Percentiles rank a stretch among this genome's conserved stretches.
These are phyloP conservation scores for Scutellaria minor DNA, from an alignment of 257 asterid species.

Conservation along the genomic window DNA sequence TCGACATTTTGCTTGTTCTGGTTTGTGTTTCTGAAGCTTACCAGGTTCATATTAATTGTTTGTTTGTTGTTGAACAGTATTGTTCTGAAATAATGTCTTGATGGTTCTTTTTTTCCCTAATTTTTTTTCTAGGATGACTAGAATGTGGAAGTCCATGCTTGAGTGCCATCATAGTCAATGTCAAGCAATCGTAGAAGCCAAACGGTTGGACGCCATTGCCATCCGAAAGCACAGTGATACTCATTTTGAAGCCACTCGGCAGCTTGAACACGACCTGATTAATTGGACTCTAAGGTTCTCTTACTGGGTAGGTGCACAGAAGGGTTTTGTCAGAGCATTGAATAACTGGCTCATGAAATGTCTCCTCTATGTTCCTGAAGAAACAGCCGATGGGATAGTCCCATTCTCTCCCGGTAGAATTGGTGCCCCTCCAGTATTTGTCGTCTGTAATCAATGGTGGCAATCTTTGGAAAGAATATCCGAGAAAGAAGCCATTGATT, in stretches of 20 bases:
- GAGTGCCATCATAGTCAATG: conserved; percentile 89
- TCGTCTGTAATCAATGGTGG: conserved; percentile 85
- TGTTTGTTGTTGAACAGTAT: not conserved
- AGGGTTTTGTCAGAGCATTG: conserved; percentile 70
- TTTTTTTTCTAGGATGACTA: conserved; percentile 56
- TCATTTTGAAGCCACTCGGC: conserved; percentile 80
- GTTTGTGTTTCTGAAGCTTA: not conserved
- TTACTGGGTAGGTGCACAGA: conserved; percentile 81
- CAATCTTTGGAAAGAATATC: conserved; percentile 76
- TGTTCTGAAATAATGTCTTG: conserved; percentile 1
- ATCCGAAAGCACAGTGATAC: conserved; percentile 68
- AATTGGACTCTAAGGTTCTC: conserved; percentile 85
- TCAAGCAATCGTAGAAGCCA: conserved; percentile 85
- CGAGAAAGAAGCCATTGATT: conserved; percentile 80
- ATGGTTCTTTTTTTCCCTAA: not conserved
- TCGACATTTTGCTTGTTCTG: not conserved
- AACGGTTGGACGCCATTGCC: conserved; percentile 73
- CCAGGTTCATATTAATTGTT: not conserved
- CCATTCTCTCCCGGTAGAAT: conserved; percentile 94
- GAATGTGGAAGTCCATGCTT: conserved; percentile 96
- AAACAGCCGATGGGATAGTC: conserved; percentile 83
- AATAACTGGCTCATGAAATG: conserved; percentile 94
- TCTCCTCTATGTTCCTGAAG: conserved; percentile 88
- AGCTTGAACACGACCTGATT: conserved; percentile 78
- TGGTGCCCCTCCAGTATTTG: conserved; percentile 91